Conservation (phyloP, 148 eudicot genomes). For the Tetragonia tetragonoides region DNA sequence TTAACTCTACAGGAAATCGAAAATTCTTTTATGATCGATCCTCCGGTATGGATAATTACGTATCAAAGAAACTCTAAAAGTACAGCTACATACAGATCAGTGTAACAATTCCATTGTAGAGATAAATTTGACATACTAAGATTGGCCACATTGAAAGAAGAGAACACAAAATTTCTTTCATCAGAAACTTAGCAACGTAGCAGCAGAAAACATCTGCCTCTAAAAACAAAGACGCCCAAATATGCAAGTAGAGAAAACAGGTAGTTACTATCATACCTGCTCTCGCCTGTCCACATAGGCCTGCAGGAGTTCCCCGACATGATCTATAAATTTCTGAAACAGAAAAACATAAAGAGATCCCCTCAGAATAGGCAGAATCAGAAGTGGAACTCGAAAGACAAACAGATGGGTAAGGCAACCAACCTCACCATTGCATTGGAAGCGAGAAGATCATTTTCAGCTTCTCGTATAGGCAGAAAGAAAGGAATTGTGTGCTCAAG, state of each 20-base stretch:
- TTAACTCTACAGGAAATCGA: neutral
- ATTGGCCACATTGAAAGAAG: neutral
- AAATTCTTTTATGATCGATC: neutral
- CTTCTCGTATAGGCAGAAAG: constrained; percentile 88
- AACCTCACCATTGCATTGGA: constrained; percentile 96
- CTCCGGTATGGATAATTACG: neutral
- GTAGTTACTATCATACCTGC: constrained; percentile 52
- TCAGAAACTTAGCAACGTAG: neutral
- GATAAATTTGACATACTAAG: neutral
- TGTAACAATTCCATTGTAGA: neutral
- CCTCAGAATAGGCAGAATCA: constrained; percentile 16
- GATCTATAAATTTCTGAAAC: constrained; percentile 89
- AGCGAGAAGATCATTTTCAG: constrained; percentile 86
- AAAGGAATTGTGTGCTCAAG: constrained; percentile 95
- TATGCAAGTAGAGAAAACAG: neutral
- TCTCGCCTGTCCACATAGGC: constrained; percentile 95
- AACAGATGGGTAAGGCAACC: constrained; percentile 30
- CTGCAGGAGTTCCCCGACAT: constrained; percentile 88
- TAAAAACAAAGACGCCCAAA: neutral
- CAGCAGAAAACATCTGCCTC: neutral
- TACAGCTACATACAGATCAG: constrained; percentile 2
- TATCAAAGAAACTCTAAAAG: neutral
- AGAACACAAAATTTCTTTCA: neutral
- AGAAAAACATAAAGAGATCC: constrained; percentile 16
- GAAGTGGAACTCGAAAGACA: constrained; percentile 3